These are phyloP conservation scores for Apocynum venetum DNA, from an alignment of 257 asterid genomes.

Conservation along the genomic window DNA sequence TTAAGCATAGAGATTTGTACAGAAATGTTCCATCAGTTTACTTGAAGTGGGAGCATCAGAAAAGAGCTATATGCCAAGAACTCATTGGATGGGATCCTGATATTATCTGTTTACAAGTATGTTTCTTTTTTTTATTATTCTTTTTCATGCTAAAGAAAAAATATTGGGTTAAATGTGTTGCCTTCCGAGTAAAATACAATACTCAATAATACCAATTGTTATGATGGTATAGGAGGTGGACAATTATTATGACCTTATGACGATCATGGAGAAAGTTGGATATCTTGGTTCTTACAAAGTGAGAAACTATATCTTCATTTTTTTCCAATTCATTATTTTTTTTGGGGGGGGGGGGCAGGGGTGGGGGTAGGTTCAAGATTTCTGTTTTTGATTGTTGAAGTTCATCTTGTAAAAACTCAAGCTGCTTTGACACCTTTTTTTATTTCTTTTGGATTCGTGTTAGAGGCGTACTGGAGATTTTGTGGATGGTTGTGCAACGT, in stretches of 20 bases:
- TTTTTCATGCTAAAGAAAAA: conserved; percentile 1
- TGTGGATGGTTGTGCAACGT: conserved; percentile 41
- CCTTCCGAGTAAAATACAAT: background rate
- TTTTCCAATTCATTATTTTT: too few relatives aligned
- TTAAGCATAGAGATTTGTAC: conserved; percentile 31
- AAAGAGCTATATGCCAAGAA: conserved; percentile 31
- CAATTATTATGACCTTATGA: conserved; percentile 29
- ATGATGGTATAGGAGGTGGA: conserved; percentile 36
- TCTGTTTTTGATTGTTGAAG: background rate
- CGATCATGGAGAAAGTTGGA: conserved; percentile 29
- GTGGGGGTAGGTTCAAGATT: too few relatives aligned
- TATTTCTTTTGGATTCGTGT: conserved; percentile 3
- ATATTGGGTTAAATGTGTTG: background rate
- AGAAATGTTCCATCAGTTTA: conserved; percentile 30
- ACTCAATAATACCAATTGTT: background rate
- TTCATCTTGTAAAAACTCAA: background rate
- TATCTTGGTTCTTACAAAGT: conserved; percentile 38
- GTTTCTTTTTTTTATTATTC: background rate
- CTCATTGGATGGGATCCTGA: conserved; percentile 28
- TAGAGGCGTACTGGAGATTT: conserved; percentile 40
- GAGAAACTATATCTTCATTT: background rate
- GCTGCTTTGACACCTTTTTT: background rate
- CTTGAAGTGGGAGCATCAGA: conserved; percentile 32
- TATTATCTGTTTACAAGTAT: conserved; percentile 35
- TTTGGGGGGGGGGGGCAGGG: too few relatives aligned